phyloP scores from a whole-genome alignment of 2,329 filamentous ascomycete genomes.

The Pseudopyricularia cyperi region DNA sequence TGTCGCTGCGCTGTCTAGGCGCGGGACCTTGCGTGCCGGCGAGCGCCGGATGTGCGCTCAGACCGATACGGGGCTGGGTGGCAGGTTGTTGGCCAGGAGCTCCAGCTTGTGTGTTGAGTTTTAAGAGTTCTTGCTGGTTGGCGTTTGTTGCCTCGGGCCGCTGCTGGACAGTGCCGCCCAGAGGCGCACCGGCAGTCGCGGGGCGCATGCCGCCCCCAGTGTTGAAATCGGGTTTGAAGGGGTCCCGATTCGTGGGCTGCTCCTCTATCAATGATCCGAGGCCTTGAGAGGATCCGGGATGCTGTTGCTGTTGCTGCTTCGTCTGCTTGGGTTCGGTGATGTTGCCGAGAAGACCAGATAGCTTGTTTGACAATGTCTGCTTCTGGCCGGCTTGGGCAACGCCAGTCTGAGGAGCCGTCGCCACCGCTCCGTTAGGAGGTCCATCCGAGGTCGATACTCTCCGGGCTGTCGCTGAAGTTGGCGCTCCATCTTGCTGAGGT shows the following conservation, averaged over 20 bases:
- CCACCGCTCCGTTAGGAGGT: neutral
- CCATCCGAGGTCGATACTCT: neutral
- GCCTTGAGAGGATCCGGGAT: neutral
- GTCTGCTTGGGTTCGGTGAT: neutral
- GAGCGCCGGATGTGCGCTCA: neutral
- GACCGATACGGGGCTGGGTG: neutral
- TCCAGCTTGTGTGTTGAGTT: too few relatives aligned
- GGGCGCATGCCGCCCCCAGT: neutral
- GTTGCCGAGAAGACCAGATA: neutral
- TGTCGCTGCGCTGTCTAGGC: neutral
- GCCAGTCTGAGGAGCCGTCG: neutral
- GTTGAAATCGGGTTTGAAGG: neutral
- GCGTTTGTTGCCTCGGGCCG: neutral
- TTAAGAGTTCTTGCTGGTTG: neutral
- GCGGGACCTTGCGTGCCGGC: neutral
- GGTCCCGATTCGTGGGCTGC: neutral
- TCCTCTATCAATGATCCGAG: neutral
- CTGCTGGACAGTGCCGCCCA: neutral
- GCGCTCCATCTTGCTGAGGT: neutral
- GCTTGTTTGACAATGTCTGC: neutral
- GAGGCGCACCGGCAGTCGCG: neutral
- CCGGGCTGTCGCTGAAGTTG: neutral
- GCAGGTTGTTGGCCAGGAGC: neutral
- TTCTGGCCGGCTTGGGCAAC: neutral
- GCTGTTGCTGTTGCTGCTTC: constrained; percentile 1